Evolutionary conservation across 208 protist genomes (phyloP).

Genomic region (Phytomonas sp.): DNA sequence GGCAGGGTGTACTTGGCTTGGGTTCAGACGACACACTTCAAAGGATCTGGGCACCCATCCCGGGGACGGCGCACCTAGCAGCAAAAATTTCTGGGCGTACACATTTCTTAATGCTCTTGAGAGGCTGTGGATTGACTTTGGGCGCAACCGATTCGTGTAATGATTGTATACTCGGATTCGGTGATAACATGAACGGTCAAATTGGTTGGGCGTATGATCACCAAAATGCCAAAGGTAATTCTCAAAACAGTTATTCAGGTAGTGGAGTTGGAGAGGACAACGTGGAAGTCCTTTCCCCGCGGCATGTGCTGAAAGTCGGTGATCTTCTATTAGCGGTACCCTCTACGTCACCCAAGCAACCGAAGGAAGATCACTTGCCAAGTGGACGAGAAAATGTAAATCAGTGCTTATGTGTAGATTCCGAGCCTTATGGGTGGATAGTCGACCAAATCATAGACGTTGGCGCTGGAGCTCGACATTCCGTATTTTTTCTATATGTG

Average conservation of each 20-base stretch:
- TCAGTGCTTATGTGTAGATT: background rate
- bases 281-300: conserved; percentile 14
- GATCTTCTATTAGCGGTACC: conserved; percentile 22
- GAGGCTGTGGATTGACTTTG: background rate
- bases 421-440: conserved; percentile 5
- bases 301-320: conserved; percentile 23
- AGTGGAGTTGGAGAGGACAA: background rate
- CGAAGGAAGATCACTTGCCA: background rate
- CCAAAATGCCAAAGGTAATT: background rate
- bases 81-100: conserved; percentile 31
- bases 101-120: conserved; percentile 43
- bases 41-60: conserved; percentile 11
- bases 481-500: conserved; percentile 62
- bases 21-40: conserved; percentile 36
- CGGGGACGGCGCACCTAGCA: background rate
- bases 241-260: background rate
- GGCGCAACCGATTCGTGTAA: background rate
- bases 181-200: conserved; percentile 76
- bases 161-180: conserved; percentile 55
- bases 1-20: conserved; percentile 48
- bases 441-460: conserved; percentile 37
- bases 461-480: conserved; percentile 53
- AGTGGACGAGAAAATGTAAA: background rate
- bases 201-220: conserved; percentile 16
- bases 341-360: conserved; percentile 1